Base-by-base conservation (phyloP, 768 basidiomycete genomes). In the Sistotremastrum niveocremeum region DNA sequence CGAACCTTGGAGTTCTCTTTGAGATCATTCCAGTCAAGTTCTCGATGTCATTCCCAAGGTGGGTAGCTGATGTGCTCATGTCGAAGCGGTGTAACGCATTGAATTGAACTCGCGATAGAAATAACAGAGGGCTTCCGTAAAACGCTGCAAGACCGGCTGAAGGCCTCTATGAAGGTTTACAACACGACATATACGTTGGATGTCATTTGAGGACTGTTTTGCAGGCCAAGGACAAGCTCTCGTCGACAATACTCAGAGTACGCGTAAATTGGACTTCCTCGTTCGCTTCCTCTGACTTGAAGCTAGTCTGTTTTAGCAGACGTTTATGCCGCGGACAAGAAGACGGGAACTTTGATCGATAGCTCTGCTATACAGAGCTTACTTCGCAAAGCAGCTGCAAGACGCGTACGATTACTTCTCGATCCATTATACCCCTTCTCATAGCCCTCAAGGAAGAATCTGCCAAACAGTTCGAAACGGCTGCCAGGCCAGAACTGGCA, bases 261-360 rank as follows among this genome's bases (percentile, higher is more conserved):
- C 54, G 77, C 49, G 55, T 60, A 35, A 44, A 51, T 51, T 37
- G 41, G 32, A 11, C 11, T 30, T 9, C 31, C 28, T 39, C 33
- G 38, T 41, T 36, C 11, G 37, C 48, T 20, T 28, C 29, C 37
- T 36, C 37, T 32, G 31, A 12, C n/a, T 43, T 34, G 20, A 28
- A 36, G 33, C 4, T 50, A 84, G 82, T 77, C 79, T 29, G 70
- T 82, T 33, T 66, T 85, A 11, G 69, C 83, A 7, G 83, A 85
- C 47, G 68, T 85, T 2, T 76, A 84, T 51, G 68, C 73, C 6
- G 69, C 75, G 34, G 82, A 84, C 61, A 85, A 85, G 38, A 54
- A 56, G 10, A 63, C 65, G 31, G 53, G 77, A 7, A 51, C 70
- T n/a, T 63, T 73, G 20, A 20, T 20, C 20, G 20, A 20, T 20